Evolutionary conservation across 2,329 filamentous ascomycete genomes (phyloP).

Genomic region (Fusarium musae): DNA sequence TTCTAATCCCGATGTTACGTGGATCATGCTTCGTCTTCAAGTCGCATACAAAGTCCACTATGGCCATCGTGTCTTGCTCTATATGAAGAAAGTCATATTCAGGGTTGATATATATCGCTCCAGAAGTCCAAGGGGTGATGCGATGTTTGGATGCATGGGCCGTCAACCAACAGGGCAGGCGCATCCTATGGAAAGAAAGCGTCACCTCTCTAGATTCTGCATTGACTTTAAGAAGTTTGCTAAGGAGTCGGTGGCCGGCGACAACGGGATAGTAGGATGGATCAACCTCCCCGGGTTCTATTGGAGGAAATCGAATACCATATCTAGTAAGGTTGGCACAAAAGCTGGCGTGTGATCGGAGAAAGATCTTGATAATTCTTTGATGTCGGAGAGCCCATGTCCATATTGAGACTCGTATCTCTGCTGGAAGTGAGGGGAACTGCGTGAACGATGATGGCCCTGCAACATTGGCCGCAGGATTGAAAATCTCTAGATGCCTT

Average conservation of each 20-base stretch:
- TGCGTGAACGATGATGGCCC: neutral
- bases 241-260: neutral
- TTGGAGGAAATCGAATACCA: neutral
- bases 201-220: neutral
- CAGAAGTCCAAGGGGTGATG: neutral
- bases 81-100: neutral
- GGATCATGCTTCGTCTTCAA: neutral
- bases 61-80: neutral
- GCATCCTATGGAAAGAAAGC: neutral
- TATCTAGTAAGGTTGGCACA: neutral
- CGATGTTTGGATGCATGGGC: neutral
- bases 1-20: neutral
- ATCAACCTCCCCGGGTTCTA: neutral
- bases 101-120: neutral
- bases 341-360: neutral
- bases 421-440: neutral
- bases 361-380: neutral
- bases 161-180: neutral
- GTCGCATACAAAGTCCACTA: neutral
- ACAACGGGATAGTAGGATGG: neutral
- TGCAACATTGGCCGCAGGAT: rapidly evolving
- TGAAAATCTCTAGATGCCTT: neutral
- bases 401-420: neutral
- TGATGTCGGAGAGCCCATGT: neutral
- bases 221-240: neutral